A percentile compares a stretch with the other conserved stretches of the same genome.
Conservation (phyloP, 164 flowering plant genomes). For the Berberis vulgaris region DNA sequence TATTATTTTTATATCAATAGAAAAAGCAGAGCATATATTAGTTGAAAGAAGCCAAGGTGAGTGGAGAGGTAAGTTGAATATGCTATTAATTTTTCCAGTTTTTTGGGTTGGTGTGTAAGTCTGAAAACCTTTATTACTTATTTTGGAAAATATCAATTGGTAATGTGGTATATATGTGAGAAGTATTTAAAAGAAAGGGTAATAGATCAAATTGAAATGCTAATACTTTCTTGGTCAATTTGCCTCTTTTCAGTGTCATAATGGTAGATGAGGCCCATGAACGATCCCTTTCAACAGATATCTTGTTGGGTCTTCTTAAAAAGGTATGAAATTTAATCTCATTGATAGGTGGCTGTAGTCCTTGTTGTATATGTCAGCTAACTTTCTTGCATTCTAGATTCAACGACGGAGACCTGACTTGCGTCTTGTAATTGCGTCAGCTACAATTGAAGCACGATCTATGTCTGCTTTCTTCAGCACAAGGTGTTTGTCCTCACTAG, state of each 20-base stretch:
- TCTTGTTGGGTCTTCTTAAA: conserved; percentile 83
- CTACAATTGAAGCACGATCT: conserved; percentile 92
- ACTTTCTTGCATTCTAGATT: conserved; percentile 36
- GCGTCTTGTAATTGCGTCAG: conserved; percentile 84
- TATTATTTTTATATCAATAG: too few relatives aligned
- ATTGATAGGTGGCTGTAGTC: background rate
- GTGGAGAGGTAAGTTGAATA: too few relatives aligned
- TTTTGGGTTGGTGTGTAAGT: too few relatives aligned
- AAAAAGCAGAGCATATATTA: too few relatives aligned
- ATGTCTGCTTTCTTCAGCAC: conserved; percentile 62
- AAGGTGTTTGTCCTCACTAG: conserved; percentile 38
- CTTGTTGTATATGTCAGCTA: background rate
- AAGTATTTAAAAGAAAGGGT: too few relatives aligned
- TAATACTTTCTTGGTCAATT: background rate
- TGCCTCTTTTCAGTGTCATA: conserved; percentile 51
- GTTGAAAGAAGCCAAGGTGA: too few relatives aligned
- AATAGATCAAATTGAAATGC: background rate
- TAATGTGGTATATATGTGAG: too few relatives aligned
- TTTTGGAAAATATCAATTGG: too few relatives aligned
- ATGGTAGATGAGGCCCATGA: conserved; percentile 99
- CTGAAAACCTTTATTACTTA: too few relatives aligned
- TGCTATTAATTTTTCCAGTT: too few relatives aligned
- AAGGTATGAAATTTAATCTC: conserved; percentile 40
- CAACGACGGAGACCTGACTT: conserved; percentile 86
- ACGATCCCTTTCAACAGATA: conserved; percentile 86